These are phyloP conservation scores for Xylaria digitata DNA, from an alignment of 2,329 filamentous ascomycete species.

Conservation along the genomic window DNA sequence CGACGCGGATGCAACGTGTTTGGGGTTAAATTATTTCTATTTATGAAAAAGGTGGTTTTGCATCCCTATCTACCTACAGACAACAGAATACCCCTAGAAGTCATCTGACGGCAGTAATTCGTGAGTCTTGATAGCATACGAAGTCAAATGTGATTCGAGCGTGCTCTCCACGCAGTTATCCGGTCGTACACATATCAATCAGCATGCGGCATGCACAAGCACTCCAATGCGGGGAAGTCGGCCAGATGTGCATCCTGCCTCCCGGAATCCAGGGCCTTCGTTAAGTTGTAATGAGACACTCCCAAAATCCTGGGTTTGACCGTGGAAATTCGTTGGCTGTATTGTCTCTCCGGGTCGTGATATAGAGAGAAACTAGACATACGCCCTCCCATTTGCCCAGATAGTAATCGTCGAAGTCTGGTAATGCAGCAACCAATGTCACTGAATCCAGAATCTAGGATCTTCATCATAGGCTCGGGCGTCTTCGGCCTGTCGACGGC, in stretches of 20 bases:
- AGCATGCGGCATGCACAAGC: not conserved
- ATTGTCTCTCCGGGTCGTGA: not conserved
- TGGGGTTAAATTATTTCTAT: not conserved
- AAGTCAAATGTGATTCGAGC: not conserved
- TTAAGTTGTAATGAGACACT: not conserved
- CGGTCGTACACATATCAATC: not conserved
- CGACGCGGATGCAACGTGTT: not conserved
- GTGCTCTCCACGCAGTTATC: conserved; percentile 5
- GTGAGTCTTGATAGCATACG: not conserved
- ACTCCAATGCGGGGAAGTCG: conserved; percentile 21
- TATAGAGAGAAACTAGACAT: not conserved
- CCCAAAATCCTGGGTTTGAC: not conserved
- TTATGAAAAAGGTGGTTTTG: not conserved
- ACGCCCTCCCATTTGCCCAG: no score
- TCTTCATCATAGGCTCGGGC: conserved; percentile 57
- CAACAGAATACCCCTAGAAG: not conserved
- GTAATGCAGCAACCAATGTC: not conserved
- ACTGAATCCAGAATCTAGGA: conserved; percentile 40
- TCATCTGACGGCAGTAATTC: not conserved
- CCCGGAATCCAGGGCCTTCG: not conserved
- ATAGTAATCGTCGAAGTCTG: not conserved
- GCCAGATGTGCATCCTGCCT: not conserved
- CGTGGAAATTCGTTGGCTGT: not conserved
- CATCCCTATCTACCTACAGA: not conserved
- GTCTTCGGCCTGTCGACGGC: conserved; percentile 57